These are phyloP conservation scores for Neurospora sp. DNA, from an alignment of 495 filamentous ascomycete species.

Conservation along the genomic window DNA sequence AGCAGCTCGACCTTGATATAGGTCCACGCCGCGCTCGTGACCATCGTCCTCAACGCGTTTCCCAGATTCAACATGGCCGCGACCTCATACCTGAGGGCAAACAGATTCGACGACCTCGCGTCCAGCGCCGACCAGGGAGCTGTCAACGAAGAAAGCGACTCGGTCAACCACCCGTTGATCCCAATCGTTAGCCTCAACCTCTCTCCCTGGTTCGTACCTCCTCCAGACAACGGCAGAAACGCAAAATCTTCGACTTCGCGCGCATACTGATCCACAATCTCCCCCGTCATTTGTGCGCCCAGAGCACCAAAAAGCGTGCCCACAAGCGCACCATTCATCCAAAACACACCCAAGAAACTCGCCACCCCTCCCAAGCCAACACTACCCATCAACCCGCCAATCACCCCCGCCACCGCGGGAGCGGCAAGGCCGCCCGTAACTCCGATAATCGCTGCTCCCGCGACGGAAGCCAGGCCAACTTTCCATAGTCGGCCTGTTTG, in stretches of 20 bases:
- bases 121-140: constrained; percentile 69
- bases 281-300: constrained; percentile 74
- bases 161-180: constrained; percentile 60
- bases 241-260: constrained; percentile 79
- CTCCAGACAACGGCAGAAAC: constrained; percentile 59
- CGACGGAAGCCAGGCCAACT: constrained; percentile 77
- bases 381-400: constrained; percentile 81
- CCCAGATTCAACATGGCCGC: constrained; percentile 65
- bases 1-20: constrained; percentile 62
- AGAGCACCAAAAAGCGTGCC: constrained; percentile 83
- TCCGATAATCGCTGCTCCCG: constrained; percentile 77
- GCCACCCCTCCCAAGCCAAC: constrained; percentile 76
- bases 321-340: constrained; percentile 70
- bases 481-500: constrained; percentile 63
- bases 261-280: constrained; percentile 77
- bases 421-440: constrained; percentile 83
- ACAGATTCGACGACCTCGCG: constrained; percentile 53
- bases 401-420: constrained; percentile 72
- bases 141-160: constrained; percentile 46
- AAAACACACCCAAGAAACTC: constrained; percentile 72
- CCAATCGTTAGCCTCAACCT: constrained; percentile 67
- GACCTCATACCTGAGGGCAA: constrained; percentile 74
- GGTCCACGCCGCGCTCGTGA: constrained; percentile 62
- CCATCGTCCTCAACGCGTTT: constrained; percentile 52
- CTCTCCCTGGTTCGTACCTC: constrained; percentile 19